Evolutionary conservation across 306 rosid genomes (phyloP), one percentile per base, ranked within the genome.

Genomic region (cucumber (Cucumis sativus)): DNA sequence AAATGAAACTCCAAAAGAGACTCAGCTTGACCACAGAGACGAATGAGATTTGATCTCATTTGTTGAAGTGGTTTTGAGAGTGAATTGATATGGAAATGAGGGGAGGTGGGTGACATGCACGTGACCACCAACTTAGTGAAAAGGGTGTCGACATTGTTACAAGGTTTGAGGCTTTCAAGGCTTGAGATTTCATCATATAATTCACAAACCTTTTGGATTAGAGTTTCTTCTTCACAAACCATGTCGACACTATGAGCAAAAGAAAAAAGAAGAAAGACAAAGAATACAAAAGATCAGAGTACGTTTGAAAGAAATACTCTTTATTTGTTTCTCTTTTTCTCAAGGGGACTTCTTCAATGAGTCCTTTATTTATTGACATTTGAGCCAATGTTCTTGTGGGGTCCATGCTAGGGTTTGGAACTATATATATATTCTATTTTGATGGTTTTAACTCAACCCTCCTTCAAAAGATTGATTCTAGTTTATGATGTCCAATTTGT

Each of bases 71-170:
- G 6, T 77, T 90, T 49, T 2, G 58, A 69, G 5, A 69, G 37
- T 14, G 39, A 43, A 49, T 83, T 75, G 41, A 91, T 90, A 56
- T 93, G 92, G 15, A 93, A 82, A 1, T 90, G 87, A 1, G 90
- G 93, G 33, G 18, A 18, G 51, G 63, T 79, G 8, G 94, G 91
- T 40, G 96, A 86, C 78, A 86, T 91, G 93, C 98, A 91, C 59
- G 97, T 87, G 81, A 77, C 85, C 21, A 93, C 98, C 3, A 93
- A 88, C 58, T 90, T 43, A 8, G 91, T 91, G 88, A 94, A 91
- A 49, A 94, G 91, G 16, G 49, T 91, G 98, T 94, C 88, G 84
- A 94, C 97, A 85, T 94, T 79, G 55, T 91, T 80, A 81, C 87
- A 84, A 35, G 98, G 98, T 78, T 90, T 91, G 21, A 91, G 97